These are phyloP conservation scores for Clarireedia sp. DNA, from an alignment of 2,329 filamentous ascomycete species.

Conservation along the genomic window DNA sequence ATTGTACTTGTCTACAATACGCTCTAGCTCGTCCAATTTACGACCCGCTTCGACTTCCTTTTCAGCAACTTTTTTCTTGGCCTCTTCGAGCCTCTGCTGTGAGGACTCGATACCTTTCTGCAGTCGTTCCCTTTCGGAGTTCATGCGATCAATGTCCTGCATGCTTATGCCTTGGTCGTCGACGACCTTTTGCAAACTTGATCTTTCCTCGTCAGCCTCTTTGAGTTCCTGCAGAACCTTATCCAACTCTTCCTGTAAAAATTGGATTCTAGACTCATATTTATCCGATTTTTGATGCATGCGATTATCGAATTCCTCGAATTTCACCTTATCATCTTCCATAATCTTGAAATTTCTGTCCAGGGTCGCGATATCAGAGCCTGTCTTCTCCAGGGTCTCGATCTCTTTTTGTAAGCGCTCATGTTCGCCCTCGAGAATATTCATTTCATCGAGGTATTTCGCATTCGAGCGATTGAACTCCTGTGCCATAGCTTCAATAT, in stretches of 20 bases:
- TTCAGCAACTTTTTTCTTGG: conserved; percentile 73
- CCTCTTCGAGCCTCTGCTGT: conserved; percentile 69
- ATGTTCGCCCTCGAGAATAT: conserved; percentile 80
- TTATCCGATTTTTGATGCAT: conserved; percentile 83
- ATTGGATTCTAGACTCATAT: conserved; percentile 70
- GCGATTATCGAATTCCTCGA: conserved; percentile 85
- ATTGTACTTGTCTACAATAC: conserved; percentile 85
- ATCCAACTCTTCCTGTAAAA: conserved; percentile 79
- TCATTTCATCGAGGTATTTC: conserved; percentile 75
- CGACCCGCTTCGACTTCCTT: conserved; percentile 81
- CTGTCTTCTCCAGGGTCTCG: conserved; percentile 79
- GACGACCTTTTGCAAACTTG: conserved; percentile 72
- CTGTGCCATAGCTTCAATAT: conserved; percentile 78
- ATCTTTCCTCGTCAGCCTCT: conserved; percentile 75
- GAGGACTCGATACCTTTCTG: conserved; percentile 79
- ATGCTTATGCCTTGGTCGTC: conserved; percentile 93
- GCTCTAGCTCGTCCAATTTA: conserved; percentile 88
- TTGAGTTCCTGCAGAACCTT: conserved; percentile 68
- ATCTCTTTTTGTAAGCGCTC: conserved; percentile 75
- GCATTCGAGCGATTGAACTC: conserved; percentile 82
- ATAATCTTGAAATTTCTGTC: conserved; percentile 89
- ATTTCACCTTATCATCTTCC: conserved; percentile 90
- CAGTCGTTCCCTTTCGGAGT: conserved; percentile 85
- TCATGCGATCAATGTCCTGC: conserved; percentile 99
- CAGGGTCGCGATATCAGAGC: conserved; percentile 72